phyloP scores from a whole-genome alignment of 495 filamentous ascomycete genomes.

The Choiromyces venosus region DNA sequence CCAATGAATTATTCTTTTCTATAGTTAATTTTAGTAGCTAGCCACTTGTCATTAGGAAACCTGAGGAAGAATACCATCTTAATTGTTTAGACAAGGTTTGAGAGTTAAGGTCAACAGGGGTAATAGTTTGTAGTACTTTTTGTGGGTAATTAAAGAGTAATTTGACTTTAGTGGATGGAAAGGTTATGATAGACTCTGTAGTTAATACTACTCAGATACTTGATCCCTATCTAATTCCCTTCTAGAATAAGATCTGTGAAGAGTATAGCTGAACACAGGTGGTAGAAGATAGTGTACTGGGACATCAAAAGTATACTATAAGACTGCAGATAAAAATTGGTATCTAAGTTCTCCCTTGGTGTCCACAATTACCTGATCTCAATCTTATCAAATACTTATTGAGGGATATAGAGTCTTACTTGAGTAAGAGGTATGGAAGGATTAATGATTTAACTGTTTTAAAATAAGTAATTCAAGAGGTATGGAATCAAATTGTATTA shows the following conservation, averaged over 20 bases:
- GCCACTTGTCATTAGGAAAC: conserved; percentile 11
- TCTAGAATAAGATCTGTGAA: conserved; percentile 19
- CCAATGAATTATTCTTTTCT: conserved; percentile 20
- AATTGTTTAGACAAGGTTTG: conserved; percentile 22
- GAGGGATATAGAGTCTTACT: conserved; percentile 11
- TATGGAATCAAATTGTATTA: background rate
- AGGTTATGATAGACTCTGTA: conserved; percentile 19
- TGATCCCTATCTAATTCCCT: conserved; percentile 17
- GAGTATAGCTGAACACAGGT: conserved; percentile 11
- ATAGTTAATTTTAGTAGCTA: conserved; percentile 8
- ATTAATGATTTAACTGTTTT: background rate
- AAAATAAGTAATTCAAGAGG: background rate
- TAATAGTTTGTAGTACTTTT: conserved; percentile 17
- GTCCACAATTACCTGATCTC: conserved; percentile 22
- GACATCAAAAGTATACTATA: conserved; percentile 23
- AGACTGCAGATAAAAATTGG: conserved; percentile 9
- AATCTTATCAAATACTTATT: conserved; percentile 17
- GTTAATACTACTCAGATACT: conserved; percentile 3
- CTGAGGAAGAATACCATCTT: conserved; percentile 15
- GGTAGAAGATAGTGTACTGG: conserved; percentile 15
- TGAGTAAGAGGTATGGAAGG: too few species aligned
- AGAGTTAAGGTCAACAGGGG: conserved; percentile 4
- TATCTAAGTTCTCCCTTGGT: conserved; percentile 7
- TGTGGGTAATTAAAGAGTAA: conserved; percentile 21
- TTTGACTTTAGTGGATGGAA: conserved; percentile 14